Percentiles rank a stretch among this genome's conserved stretches.
These are phyloP conservation scores for Suillus variegatus DNA, from an alignment of 768 basidiomycete genomes.

Conservation along the genomic window DNA sequence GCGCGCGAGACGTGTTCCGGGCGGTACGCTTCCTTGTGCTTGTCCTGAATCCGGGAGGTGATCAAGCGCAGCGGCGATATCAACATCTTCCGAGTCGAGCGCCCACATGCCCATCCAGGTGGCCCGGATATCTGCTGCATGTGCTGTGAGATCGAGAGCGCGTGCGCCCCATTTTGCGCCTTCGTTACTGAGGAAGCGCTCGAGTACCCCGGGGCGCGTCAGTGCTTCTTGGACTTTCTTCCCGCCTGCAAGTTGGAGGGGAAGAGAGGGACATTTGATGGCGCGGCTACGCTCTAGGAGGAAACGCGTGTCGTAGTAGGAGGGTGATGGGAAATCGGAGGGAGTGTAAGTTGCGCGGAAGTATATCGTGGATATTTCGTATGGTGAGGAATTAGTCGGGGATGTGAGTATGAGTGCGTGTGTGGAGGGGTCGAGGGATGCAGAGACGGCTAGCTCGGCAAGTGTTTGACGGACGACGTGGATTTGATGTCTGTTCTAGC, in stretches of 20 bases:
- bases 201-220: slow-evolving; percentile 69
- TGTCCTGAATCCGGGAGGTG: background rate
- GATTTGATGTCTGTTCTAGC: slow-evolving; percentile 62
- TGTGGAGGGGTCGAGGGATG: slow-evolving; percentile 50
- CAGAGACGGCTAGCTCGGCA: slow-evolving; percentile 60
- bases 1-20: slow-evolving; percentile 24
- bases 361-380: slow-evolving; percentile 88
- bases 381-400: slow-evolving; percentile 11
- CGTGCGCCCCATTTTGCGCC: slow-evolving; percentile 32
- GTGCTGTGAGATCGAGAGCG: slow-evolving; percentile 27
- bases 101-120: slow-evolving; percentile 94
- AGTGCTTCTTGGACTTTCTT: slow-evolving; percentile 96
- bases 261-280: slow-evolving; percentile 91
- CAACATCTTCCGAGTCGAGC: slow-evolving; percentile 44
- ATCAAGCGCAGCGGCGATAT: slow-evolving; percentile 1
- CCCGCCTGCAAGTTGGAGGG: slow-evolving; percentile 91
- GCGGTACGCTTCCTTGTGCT: slow-evolving; percentile 14
- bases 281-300: slow-evolving; percentile 79
- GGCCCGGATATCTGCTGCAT: slow-evolving; percentile 53
- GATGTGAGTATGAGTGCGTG: slow-evolving; percentile 42
- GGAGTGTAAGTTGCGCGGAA: slow-evolving; percentile 91
- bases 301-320: slow-evolving; percentile 73
- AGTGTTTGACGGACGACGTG: slow-evolving; percentile 77
- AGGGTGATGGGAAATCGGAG: slow-evolving; percentile 66
- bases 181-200: slow-evolving; percentile 61